Evolutionary conservation across 1,284 basidiomycete genomes (phyloP), one percentile per base, ranked within the genome.

Genomic region (Sphagnurus paluster): DNA sequence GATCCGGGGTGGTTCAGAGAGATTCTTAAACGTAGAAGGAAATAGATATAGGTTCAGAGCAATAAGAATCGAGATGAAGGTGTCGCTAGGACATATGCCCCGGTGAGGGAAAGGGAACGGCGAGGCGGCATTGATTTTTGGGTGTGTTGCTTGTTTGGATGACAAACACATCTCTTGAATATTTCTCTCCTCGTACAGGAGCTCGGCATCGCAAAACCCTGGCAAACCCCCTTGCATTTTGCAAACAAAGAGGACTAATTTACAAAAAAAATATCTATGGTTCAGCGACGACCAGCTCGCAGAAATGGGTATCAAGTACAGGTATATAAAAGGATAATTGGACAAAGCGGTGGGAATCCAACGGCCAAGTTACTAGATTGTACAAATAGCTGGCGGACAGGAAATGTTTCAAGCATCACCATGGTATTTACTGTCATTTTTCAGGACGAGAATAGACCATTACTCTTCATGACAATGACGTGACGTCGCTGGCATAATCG

Each of bases 1-100:
- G 71, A 78, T 84, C 69, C 73, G 58, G 62, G 63, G 80, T 72
- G 71, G 78, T 84, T 82, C 66, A 60, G 47, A 52, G 61, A 69
- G 69, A 61, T 81, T 77, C 63, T 75, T 81, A 70, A 67, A 76
- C 69, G 47, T 44, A 44, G 29, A 6, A 45, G 42, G 46, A 60
- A 58, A 56, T 47, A 50, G 24, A 20, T 35, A 24, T 33, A 16
- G 30, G 46, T 29, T 47, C 49, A 53, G 41, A 46, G 40, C 40
- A 44, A 58, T 48, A 34, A 21, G 46, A 52, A 44, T 29, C 39
- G 39, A 14, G 39, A 30, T 10, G 34, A 32, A 41, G 29, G 49
- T n/a, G 39, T 41, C 40, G 46, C 51, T 52, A 46, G 34, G 47
- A 52, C 36, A 45, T 55, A 50, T 39, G 54, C 50, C 54, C 50